Percentiles rank a stretch among this genome's conserved stretches.
Conservation (phyloP, 768 basidiomycete species). For the Leccinum obscurum region DNA sequence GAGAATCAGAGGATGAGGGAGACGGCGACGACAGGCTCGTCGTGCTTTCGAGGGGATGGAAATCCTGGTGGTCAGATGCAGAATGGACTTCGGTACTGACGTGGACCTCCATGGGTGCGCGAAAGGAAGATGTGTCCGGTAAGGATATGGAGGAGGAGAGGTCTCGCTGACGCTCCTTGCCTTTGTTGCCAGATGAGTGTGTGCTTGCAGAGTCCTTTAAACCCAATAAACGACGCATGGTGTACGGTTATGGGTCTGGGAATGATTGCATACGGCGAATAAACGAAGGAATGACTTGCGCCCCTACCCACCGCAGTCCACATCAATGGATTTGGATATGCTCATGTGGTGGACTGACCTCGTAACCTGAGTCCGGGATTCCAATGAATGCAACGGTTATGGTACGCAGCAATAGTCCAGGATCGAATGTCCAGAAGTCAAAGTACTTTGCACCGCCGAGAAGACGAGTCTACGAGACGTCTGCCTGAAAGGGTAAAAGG, state of each 20-base stretch:
- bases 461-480: neutral
- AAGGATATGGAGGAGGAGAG: slow-evolving; percentile 5
- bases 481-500: slow-evolving; percentile 1
- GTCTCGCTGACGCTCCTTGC: slow-evolving; percentile 26
- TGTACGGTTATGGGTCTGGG: slow-evolving; percentile 11
- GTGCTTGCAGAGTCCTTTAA: slow-evolving; percentile 26
- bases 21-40: slow-evolving; percentile 18
- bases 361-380: slow-evolving; percentile 1
- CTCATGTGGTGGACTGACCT: slow-evolving; percentile 14
- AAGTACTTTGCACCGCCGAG: slow-evolving; percentile 4
- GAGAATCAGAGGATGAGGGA: slow-evolving; percentile 19
- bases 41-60: slow-evolving; percentile 23
- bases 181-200: slow-evolving; percentile 15
- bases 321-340: slow-evolving; percentile 9
- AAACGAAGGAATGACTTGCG: slow-evolving; percentile 11
- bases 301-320: slow-evolving; percentile 23
- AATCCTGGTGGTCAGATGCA: slow-evolving; percentile 13
- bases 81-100: slow-evolving; percentile 33
- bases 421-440: neutral
- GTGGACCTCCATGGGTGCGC: slow-evolving; percentile 25
- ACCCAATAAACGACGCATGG: slow-evolving; percentile 34
- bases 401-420: neutral
- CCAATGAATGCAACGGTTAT: slow-evolving; percentile 6
- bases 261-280: slow-evolving; percentile 18
- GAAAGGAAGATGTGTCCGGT: slow-evolving; percentile 8